A percentile compares a stretch with the other conserved stretches of the same genome.
Evolutionary conservation across 257 asterid genomes (phyloP).

Genomic region (Solanum sparsipilum): DNA sequence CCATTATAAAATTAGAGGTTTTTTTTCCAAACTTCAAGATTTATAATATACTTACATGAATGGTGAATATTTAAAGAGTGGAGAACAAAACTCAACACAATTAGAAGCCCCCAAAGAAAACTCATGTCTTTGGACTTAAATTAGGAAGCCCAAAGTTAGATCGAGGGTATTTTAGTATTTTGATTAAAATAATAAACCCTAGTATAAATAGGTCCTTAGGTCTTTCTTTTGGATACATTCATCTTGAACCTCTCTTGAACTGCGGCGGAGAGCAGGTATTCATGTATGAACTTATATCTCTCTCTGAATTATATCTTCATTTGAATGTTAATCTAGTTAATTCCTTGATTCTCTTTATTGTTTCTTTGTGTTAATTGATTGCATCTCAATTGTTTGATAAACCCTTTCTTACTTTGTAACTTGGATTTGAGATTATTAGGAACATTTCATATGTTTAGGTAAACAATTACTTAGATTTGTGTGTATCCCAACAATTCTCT

Average conservation of each 20-base stretch:
- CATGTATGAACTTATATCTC: background rate
- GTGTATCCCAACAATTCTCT: background rate
- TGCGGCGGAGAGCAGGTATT: background rate
- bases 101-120: background rate
- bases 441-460: background rate
- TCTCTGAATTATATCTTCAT: background rate
- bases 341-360: background rate
- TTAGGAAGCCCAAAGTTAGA: background rate
- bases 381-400: background rate
- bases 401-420: background rate
- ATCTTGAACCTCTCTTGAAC: background rate
- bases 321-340: background rate
- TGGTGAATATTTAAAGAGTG: background rate
- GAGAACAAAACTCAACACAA: background rate
- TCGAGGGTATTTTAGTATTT: background rate
- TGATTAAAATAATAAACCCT: background rate
- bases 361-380: background rate
- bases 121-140: background rate
- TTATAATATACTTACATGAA: background rate
- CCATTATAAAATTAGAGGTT: background rate
- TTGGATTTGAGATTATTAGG: background rate
- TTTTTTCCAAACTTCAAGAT: background rate
- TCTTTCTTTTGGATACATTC: background rate
- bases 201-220: background rate
- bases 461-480: background rate